A percentile compares a stretch with the other conserved stretches of the same genome.
These are phyloP conservation scores for Aspergillus indologenus DNA, from an alignment of 495 filamentous ascomycete species.

Conservation along the genomic window DNA sequence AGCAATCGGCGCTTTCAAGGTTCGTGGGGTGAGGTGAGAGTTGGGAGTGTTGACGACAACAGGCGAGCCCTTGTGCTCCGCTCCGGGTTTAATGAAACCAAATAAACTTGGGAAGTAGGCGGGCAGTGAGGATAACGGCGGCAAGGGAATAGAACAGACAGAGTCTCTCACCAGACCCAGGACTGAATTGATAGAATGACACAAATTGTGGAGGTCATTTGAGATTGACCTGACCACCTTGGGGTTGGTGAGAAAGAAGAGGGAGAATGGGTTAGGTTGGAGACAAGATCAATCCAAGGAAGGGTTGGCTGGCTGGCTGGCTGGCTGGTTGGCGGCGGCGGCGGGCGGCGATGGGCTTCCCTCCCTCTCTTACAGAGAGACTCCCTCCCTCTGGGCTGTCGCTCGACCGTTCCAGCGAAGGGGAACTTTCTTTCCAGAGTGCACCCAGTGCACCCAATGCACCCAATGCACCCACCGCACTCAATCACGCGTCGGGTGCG, in stretches of 20 bases:
- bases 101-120: conserved; percentile 12
- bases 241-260: conserved; percentile 18
- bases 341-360: background rate
- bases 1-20: background rate
- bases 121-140: conserved; percentile 16
- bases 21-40: conserved; percentile 19
- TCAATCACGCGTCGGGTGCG: conserved; percentile 46
- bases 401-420: conserved; percentile 28
- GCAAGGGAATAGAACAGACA: conserved; percentile 2
- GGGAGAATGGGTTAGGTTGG: conserved; percentile 12
- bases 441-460: no score
- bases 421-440: conserved; percentile 30
- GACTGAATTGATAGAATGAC: conserved; percentile 12
- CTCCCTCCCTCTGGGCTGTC: conserved; percentile 1
- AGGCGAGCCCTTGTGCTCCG: conserved; percentile 18
- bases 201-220: conserved; percentile 25
- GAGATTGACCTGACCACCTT: conserved; percentile 27
- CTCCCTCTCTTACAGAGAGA: background rate
- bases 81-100: conserved; percentile 25
- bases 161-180: conserved; percentile 24
- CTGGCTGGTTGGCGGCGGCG: no score
- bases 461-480: no score
- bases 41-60: conserved; percentile 14
- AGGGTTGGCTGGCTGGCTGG: conserved; percentile 26
- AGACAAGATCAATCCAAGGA: conserved; percentile 31